Evolutionary conservation across 257 asterid species (phyloP).

Genomic region (Apocynum venetum): DNA sequence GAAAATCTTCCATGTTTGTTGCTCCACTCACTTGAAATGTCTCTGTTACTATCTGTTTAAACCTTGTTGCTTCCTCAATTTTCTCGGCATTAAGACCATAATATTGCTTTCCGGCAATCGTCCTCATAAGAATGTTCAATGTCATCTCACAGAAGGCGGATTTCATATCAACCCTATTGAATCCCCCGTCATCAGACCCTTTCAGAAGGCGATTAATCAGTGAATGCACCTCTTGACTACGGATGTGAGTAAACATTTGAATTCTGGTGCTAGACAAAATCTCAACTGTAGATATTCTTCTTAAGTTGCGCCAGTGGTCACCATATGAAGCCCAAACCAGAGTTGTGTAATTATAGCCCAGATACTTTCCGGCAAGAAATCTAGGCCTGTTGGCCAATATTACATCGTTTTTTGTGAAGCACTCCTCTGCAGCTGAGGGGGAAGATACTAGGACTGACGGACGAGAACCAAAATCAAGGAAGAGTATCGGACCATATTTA

Average conservation of each 20-base stretch:
- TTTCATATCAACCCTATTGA: conserved; percentile 25
- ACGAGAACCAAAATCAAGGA: conserved; percentile 54
- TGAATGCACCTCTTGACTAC: conserved; percentile 14
- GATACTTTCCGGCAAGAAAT: conserved; percentile 56
- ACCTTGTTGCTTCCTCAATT: conserved; percentile 24
- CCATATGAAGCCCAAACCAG: conserved; percentile 52
- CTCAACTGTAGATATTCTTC: conserved; percentile 29
- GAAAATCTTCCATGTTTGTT: conserved; percentile 33
- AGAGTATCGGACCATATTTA: conserved; percentile 51
- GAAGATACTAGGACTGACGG: conserved; percentile 59
- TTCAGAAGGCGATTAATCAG: conserved; percentile 15
- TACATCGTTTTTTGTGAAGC: conserved; percentile 56
- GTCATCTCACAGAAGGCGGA: conserved; percentile 28
- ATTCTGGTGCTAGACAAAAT: conserved; percentile 32
- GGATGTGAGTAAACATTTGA: conserved; percentile 16
- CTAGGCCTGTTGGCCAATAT: conserved; percentile 67
- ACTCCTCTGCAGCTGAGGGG: conserved; percentile 53
- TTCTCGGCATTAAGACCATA: conserved; percentile 24
- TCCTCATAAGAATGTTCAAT: conserved; percentile 38
- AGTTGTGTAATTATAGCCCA: conserved; percentile 63
- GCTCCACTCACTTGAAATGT: conserved; percentile 19
- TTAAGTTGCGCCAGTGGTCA: conserved; percentile 41
- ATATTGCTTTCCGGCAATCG: conserved; percentile 42
- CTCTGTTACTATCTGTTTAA: conserved; percentile 28
- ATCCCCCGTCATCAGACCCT: background rate